Percentiles rank a stretch among this genome's conserved stretches.
phyloP scores from a whole-genome alignment of 129 eudicot species.

The Flaveria sonorensis region DNA sequence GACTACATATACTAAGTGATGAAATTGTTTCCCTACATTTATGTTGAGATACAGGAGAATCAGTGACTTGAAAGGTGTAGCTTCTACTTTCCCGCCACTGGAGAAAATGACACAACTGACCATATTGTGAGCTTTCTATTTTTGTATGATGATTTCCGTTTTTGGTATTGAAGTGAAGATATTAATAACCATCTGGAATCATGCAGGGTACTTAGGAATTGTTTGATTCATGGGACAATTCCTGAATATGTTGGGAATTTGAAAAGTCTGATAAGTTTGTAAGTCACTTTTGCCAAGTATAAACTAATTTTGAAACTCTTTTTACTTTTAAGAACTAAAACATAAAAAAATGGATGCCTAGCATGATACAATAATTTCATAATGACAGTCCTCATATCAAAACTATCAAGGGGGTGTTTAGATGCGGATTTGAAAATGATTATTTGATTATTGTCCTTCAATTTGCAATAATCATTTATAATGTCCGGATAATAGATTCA shows the following conservation, averaged over 20 bases:
- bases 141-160: not conserved
- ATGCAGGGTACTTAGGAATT: conserved; percentile 61
- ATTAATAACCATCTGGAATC: not conserved
- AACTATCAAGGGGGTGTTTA: not conserved
- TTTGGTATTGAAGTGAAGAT: not conserved
- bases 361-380: not conserved
- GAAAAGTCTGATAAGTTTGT: too few species aligned
- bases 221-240: conserved; percentile 58
- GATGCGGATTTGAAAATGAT: not conserved
- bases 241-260: conserved; percentile 17
- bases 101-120: conserved; percentile 46
- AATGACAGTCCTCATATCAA: too few species aligned
- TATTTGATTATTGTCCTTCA: not conserved
- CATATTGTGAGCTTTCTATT: conserved; percentile 47
- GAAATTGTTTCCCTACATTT: not conserved
- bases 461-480: not conserved
- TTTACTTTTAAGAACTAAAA: too few species aligned
- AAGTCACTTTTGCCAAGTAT: too few species aligned
- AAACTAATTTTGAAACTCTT: too few species aligned
- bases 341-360: too few species aligned
- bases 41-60: conserved; percentile 56
- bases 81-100: conserved; percentile 57
- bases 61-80: conserved; percentile 63
- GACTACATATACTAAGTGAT: too few species aligned
- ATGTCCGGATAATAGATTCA: too few species aligned